These are phyloP conservation scores for Circinella minor DNA, from an alignment of 371 early-diverging fungal species.

Conservation along the genomic window DNA sequence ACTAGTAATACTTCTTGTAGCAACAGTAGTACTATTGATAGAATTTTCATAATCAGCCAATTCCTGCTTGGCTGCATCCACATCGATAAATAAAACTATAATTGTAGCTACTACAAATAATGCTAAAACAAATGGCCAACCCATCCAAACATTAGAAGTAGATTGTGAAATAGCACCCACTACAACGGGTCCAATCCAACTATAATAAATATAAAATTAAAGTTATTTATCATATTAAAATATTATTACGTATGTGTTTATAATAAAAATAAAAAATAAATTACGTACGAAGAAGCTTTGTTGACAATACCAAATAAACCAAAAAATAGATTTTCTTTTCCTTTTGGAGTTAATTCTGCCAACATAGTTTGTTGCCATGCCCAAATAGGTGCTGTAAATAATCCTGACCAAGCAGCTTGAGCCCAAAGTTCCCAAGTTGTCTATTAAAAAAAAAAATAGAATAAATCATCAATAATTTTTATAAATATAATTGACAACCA, in stretches of 20 bases:
- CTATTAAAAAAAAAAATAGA: not conserved
- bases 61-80: slow-evolving; percentile 59
- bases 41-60: slow-evolving; percentile 25
- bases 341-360: slow-evolving; percentile 60
- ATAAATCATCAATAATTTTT: too few relatives aligned
- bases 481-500: too few relatives aligned
- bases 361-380: slow-evolving; percentile 64
- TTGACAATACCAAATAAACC: slow-evolving; percentile 65
- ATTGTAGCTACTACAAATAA: slow-evolving; percentile 47
- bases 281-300: slow-evolving; percentile 53
- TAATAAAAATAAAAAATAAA: too few relatives aligned
- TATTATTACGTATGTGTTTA: not conserved
- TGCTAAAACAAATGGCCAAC: slow-evolving; percentile 60
- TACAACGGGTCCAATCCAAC: slow-evolving; percentile 64
- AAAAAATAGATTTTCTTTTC: slow-evolving; percentile 66
- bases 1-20: not conserved
- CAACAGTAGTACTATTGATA: not conserved
- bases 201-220: not conserved
- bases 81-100: slow-evolving; percentile 54
- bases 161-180: slow-evolving; percentile 59
- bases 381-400: slow-evolving; percentile 64
- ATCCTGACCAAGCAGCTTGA: slow-evolving; percentile 54
- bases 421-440: slow-evolving; percentile 60
- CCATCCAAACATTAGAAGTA: slow-evolving; percentile 55
- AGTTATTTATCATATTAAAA: not conserved